Conservation (phyloP, 2,329 filamentous ascomycete species). For the Biscogniauxia mediterranea region DNA sequence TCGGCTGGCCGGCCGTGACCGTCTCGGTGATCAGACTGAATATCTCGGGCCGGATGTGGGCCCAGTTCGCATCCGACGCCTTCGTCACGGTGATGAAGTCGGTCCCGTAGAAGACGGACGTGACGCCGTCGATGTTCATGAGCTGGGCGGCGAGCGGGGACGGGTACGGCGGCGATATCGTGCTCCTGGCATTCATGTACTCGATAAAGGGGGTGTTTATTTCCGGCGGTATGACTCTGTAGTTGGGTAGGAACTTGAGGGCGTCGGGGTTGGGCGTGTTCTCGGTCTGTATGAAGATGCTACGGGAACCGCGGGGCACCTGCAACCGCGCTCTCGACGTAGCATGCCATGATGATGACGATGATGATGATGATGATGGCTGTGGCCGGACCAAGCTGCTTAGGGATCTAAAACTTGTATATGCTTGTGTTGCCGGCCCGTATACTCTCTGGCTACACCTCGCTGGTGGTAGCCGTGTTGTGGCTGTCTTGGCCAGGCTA, state of each 20-base stretch:
- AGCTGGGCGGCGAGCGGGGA: conserved; percentile 88
- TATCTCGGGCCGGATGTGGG: conserved; percentile 90
- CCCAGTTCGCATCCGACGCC: conserved; percentile 83
- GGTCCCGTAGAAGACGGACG: conserved; percentile 85
- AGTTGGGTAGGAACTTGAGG: conserved; percentile 93
- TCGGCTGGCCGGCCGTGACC: conserved; percentile 76
- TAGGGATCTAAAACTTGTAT: conserved; percentile 27
- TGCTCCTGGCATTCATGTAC: conserved; percentile 85
- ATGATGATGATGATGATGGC: conserved; percentile 13
- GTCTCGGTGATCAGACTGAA: conserved; percentile 94
- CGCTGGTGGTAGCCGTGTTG: conserved; percentile 16
- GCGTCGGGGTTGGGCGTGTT: conserved; percentile 92
- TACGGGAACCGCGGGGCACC: conserved; percentile 51
- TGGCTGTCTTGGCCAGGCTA: conserved; percentile 24
- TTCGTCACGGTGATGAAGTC: conserved; percentile 99
- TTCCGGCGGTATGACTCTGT: conserved; percentile 73
- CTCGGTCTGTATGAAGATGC: conserved; percentile 98
- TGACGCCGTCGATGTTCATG: conserved; percentile 93
- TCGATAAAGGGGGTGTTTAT: conserved; percentile 80
- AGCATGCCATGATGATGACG: conserved; percentile 12
- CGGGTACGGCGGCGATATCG: conserved; percentile 82
- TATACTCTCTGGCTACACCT: conserved; percentile 21
- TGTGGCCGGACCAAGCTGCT: conserved; percentile 22
- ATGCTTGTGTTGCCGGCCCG: conserved; percentile 29
- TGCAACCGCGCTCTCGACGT: conserved; percentile 13